Evolutionary conservation across 2,329 filamentous ascomycete species (phyloP).

Genomic region (Cladophialophora psammophila): DNA sequence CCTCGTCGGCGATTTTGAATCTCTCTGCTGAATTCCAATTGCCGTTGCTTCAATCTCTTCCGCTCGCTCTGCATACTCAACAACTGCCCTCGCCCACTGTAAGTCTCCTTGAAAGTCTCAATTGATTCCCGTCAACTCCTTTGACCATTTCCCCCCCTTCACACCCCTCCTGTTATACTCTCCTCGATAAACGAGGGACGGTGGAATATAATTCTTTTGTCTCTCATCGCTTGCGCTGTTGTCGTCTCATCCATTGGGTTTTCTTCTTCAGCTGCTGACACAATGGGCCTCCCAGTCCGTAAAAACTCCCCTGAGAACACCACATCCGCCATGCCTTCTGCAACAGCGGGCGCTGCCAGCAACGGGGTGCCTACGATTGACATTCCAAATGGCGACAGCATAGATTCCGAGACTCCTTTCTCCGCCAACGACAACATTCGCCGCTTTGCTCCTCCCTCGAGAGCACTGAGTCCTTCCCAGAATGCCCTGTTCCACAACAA

Average conservation of each 20-base stretch:
- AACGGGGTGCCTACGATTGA: conserved; percentile 59
- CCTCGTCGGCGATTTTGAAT: conserved; percentile 19
- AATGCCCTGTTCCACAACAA: conserved; percentile 98
- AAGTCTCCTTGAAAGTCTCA: conserved; percentile 28
- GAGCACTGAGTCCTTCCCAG: conserved; percentile 85
- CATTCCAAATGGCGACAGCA: conserved; percentile 53
- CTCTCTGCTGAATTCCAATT: conserved; percentile 28
- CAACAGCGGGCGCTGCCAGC: conserved; percentile 63
- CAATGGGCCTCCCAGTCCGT: conserved; percentile 38
- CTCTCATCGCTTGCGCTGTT: conserved; percentile 14
- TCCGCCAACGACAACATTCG: conserved; percentile 99
- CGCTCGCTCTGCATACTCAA: conserved; percentile 23
- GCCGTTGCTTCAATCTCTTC: conserved; percentile 16
- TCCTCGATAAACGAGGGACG: conserved; percentile 4
- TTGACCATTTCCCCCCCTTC: conserved; percentile 7
- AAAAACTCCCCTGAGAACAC: conserved; percentile 35
- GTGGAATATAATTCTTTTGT: conserved; percentile 9
- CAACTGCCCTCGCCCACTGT: conserved; percentile 26
- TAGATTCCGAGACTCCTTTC: conserved; percentile 44
- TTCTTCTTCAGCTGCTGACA: conserved; percentile 32
- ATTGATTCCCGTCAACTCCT: conserved; percentile 17
- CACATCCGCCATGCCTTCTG: conserved; percentile 44
- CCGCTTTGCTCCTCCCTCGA: conserved; percentile 91
- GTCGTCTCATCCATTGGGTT: not conserved
- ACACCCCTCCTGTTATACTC: conserved; percentile 19